Percentiles rank a stretch among this genome's conserved stretches.
Evolutionary conservation across 2,329 filamentous ascomycete species (phyloP).

Genomic region (Cyclaneusma minus): DNA sequence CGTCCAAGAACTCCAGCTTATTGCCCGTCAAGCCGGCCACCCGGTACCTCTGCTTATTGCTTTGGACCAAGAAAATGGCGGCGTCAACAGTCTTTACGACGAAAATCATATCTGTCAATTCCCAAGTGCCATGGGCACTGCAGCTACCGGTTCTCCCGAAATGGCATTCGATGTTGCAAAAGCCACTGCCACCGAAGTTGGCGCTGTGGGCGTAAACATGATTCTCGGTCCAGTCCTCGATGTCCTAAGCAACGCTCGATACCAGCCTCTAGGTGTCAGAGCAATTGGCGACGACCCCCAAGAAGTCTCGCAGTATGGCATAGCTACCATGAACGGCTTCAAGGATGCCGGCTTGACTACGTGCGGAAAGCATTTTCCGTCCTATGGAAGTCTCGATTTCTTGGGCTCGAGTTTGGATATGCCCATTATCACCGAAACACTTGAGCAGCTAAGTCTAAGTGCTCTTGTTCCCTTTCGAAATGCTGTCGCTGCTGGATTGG

Average conservation of each 20-base stretch:
- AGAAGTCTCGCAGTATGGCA: constrained; percentile 83
- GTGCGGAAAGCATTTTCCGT: constrained; percentile 92
- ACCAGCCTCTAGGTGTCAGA: constrained; percentile 79
- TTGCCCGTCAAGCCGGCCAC: constrained; percentile 81
- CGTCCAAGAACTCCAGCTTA: constrained; percentile 82
- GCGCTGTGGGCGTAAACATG: constrained; percentile 87
- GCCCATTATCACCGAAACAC: constrained; percentile 85
- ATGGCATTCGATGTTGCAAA: constrained; percentile 83
- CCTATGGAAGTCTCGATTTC: constrained; percentile 89
- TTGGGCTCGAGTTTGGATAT: constrained; percentile 82
- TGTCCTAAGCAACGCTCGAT: constrained; percentile 82
- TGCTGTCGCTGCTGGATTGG: constrained; percentile 71
- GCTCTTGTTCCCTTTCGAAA: constrained; percentile 85
- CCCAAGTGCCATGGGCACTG: constrained; percentile 89
- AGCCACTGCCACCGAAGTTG: constrained; percentile 82
- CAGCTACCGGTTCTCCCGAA: constrained; percentile 75
- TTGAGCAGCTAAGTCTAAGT: constrained; percentile 84
- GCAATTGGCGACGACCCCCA: constrained; percentile 88
- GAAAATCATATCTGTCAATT: constrained; percentile 94
- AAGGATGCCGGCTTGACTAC: constrained; percentile 80
- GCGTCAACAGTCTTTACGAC: constrained; percentile 92
- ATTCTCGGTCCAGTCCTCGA: constrained; percentile 90
- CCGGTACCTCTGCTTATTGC: constrained; percentile 79
- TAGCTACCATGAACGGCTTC: constrained; percentile 82
- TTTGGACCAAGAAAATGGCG: constrained; percentile 93